These are phyloP conservation scores for Hawksworthiomyces lignivorus DNA, from an alignment of 2,329 filamentous ascomycete genomes.

Conservation along the genomic window DNA sequence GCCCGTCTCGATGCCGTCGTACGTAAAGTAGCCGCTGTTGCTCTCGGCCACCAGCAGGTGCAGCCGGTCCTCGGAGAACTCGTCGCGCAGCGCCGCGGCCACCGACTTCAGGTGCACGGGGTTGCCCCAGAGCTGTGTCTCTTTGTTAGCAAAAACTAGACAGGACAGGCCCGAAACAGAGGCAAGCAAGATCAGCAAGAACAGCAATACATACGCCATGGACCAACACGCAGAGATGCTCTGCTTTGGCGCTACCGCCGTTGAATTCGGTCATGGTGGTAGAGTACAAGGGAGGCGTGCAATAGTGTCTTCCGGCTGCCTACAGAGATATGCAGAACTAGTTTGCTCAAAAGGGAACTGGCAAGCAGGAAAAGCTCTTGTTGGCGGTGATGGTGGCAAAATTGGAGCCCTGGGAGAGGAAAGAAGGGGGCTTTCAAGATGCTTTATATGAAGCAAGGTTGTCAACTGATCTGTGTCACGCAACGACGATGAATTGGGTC, in stretches of 20 bases:
- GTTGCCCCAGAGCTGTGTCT: constrained; percentile 65
- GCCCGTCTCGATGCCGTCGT: constrained; percentile 61
- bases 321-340: too few relatives aligned
- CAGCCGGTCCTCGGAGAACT: constrained; percentile 54
- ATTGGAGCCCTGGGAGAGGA: too few relatives aligned
- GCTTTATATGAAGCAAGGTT: too few relatives aligned
- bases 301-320: too few relatives aligned
- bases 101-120: constrained; percentile 64
- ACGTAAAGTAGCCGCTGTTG: constrained; percentile 66
- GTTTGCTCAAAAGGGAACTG: neutral
- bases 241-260: constrained; percentile 46
- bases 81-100: constrained; percentile 54
- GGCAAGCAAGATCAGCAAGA: constrained; percentile 2
- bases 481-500: too few relatives aligned
- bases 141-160: neutral
- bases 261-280: constrained; percentile 35
- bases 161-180: neutral
- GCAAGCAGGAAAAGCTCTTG: neutral
- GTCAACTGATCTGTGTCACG: too few relatives aligned
- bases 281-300: neutral
- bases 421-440: too few relatives aligned
- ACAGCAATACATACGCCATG: constrained; percentile 54
- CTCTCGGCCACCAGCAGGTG: constrained; percentile 65
- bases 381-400: too few relatives aligned
- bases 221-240: constrained; percentile 70